Evolutionary conservation across 2,329 filamentous ascomycete genomes (phyloP), one percentile per base, ranked within the genome.

Genomic region (Phyllachora maydis): DNA sequence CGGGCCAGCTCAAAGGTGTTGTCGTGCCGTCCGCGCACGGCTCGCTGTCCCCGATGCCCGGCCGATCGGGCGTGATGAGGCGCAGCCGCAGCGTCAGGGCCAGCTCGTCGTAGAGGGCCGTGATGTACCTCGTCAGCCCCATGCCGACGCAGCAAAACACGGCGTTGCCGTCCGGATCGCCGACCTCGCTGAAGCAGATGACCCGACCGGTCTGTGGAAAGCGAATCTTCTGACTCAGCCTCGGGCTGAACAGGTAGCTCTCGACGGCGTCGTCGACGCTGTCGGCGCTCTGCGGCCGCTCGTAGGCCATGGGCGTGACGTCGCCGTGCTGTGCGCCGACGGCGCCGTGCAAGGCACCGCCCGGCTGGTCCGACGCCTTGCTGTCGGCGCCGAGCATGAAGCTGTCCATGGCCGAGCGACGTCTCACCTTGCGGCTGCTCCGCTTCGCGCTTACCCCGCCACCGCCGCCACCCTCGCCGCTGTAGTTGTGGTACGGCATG

Each of bases 61-160:
- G 88, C 25, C 88, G 68, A 45, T 98, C 88, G 5, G 85, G 76
- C 1, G 88, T 95, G 34, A 98, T 91, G 24, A 98, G 59, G 11
- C 88, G 69, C 27, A 98, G 50, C 43, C 81, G 88, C 28, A 98
- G 53, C 1, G 83, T 91, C 38, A 78, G 53, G 3, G 88, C 88
- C 25, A 98, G 56, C 45, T 98, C 88, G 43, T 98, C 88, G 41
- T 95, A 98, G 43, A 98, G 98, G 0, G 83, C 82, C 30, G 81
- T 93, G 29, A 98, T 77, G 42, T 88, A 98, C 46, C 88, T 67
- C 8, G 88, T 98, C 37, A 98, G 49, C 0, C 88, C 88, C 88
- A 98, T 98, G 11, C 88, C 88, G 3, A 98, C 82, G 39, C 88
- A 98, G 42, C 88, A 90, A 35, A 98, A 83, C 2, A 98, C 79